Evolutionary conservation across 2,329 filamentous ascomycete species (phyloP), one percentile per base, ranked within the genome.

Genomic region (Gnomoniopsis sp.): DNA sequence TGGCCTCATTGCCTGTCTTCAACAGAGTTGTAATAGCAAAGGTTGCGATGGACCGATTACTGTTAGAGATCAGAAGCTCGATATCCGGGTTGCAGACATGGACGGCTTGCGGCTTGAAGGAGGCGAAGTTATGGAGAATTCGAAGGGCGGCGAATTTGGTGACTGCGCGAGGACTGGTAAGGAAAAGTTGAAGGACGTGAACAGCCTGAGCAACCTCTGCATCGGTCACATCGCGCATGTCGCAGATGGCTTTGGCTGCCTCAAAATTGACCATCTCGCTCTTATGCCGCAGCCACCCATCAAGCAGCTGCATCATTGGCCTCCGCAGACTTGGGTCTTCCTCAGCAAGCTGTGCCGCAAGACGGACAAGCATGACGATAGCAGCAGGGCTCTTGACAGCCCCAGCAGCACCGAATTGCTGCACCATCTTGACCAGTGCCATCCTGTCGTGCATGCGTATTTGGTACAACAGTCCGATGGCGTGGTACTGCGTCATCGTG

Each of bases 191-290:
- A 57, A 99, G 83, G 49, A 96, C 91, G 70, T 98, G 93, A 51
- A 99, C 91, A 30, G 93, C 93, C 74, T 96, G 92, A 46, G 89
- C 85, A 46, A 96, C 90, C 74, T 99, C 93, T 57, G 87, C 88
- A 71, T 99, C 95, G 58, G 90, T 93, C 49, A 98, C 89, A 73
- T 98, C 92, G 64, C 89, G 86, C 83, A 98, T 89, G 68, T 96
- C 90, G 78, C 93, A 96, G 69, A 99, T 96, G 54, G 93, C 93
- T 82, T 98, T 98, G 64, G 95, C 95, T 55, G 95, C 95, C 77
- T 99, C 95, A 67, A 99, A 97, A 79, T 97, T 98, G 77, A 99
- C 93, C 91, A 96, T 96, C 74, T 98, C 95, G 75, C 92, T 96
- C 88, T 99, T 98, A 77, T 98, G 93, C 73, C 93, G 87, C 74